Percentiles rank a stretch among this genome's conserved stretches.
Evolutionary conservation across 352 stramenopile species (phyloP).

Genomic region (Saprolegnia diclina): DNA sequence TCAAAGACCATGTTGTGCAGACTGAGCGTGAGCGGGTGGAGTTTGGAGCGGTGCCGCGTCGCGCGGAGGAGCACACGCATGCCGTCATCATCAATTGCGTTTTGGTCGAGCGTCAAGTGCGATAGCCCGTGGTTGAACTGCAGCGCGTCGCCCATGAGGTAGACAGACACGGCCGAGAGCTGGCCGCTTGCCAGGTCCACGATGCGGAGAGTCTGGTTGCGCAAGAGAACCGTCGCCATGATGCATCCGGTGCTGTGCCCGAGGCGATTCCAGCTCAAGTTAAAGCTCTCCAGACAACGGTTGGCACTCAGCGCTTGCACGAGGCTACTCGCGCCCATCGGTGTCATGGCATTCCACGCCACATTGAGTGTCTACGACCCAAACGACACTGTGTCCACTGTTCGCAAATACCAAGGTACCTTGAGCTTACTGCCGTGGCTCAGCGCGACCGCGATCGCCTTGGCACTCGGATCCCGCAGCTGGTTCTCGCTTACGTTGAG

Average conservation of each 20-base stretch:
- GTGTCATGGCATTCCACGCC: conserved; percentile 27
- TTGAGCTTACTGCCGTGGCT: background rate
- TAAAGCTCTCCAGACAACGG: conserved; percentile 12
- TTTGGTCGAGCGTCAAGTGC: conserved; percentile 9
- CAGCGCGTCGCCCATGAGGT: conserved; percentile 17
- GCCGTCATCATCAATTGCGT: conserved; percentile 12
- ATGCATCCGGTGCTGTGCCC: conserved; percentile 18
- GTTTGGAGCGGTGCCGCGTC: background rate
- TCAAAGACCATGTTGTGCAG: conserved; percentile 23
- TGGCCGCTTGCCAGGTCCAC: conserved; percentile 14
- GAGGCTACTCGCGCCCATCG: background rate
- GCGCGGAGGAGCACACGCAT: conserved; percentile 7
- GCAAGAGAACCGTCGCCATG: conserved; percentile 3
- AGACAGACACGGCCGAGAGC: conserved; percentile 10
- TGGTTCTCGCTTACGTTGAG: conserved; percentile 22
- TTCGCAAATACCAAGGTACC: conserved; percentile 3
- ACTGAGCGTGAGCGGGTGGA: background rate
- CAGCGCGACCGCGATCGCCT: conserved; percentile 2
- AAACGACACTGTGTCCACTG: too few relatives aligned
- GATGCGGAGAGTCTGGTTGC: conserved; percentile 4
- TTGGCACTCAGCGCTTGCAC: conserved; percentile 17
- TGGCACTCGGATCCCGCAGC: conserved; percentile 13
- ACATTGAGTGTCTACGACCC: background rate
- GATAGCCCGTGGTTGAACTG: conserved; percentile 6
- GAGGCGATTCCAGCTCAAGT: conserved; percentile 26